Conservation (phyloP, 2,329 filamentous ascomycete species). For the Hypoxylon sp. region DNA sequence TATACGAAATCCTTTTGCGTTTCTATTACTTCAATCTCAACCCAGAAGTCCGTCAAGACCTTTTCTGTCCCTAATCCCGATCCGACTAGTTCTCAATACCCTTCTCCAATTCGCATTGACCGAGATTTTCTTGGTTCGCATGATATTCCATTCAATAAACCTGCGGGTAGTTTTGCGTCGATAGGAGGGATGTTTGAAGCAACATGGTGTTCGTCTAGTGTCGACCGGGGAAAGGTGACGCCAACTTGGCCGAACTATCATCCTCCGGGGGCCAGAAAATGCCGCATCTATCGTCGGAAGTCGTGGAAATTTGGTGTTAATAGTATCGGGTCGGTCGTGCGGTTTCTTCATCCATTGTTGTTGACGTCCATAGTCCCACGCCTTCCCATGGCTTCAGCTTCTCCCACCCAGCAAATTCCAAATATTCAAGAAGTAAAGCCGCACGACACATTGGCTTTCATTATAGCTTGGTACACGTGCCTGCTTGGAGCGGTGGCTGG, state of each 20-base stretch:
- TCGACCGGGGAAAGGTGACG: background rate
- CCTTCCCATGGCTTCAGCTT: background rate
- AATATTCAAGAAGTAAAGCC: conserved; percentile 2
- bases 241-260: background rate
- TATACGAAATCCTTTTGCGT: conserved; percentile 81
- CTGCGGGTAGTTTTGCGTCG: background rate
- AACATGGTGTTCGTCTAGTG: background rate
- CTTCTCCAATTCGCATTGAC: conserved; percentile 65
- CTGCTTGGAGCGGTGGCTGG: background rate
- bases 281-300: too few relatives aligned
- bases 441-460: background rate
- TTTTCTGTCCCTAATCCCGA: conserved; percentile 73
- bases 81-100: conserved; percentile 50
- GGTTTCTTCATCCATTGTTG: background rate
- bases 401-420: background rate
- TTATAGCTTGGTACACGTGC: background rate
- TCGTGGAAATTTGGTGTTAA: too few relatives aligned
- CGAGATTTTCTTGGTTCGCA: conserved; percentile 74
- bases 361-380: background rate
- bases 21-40: conserved; percentile 75
- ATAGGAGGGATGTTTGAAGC: background rate
- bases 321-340: background rate
- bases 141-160: conserved; percentile 70
- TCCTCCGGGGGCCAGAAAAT: too few relatives aligned
- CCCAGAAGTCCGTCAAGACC: conserved; percentile 78